Base-by-base conservation (phyloP, 1,139 yeast genomes). In the Entelexis sorbosivorans region DNA sequence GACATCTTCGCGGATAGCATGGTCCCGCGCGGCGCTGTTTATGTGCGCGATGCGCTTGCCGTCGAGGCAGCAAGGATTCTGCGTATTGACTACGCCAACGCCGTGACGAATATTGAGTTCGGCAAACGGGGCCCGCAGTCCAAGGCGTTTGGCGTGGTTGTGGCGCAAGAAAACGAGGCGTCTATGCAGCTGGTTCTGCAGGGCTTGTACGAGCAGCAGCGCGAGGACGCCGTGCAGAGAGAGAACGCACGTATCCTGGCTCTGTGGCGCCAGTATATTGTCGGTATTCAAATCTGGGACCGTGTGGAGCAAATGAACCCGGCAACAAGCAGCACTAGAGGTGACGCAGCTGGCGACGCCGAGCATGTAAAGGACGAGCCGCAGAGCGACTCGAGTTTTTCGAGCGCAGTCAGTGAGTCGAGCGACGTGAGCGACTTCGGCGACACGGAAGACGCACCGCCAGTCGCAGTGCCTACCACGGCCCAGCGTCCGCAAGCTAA, bases 101-200 rank as follows among this genome's bases (percentile, higher is more conserved):
- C 96, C 0, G 87, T 89, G 4, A 80, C 82, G 4, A 88, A 93
- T 0, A 89, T 93, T 68, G 91, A 85, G 53, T 91, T 85, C 65
- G 52, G 57, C 3, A 55, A 57, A 2, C 54, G 56, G 1, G 57
- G 58, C 1, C 54, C 57, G 3, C 78, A 78, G 20, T 94, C 95
- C 0, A 71, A 73, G 52, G 77, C 81, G 49, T 80, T 82, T 3
- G 98, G 98, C 1, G 75, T 88, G 28, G 82, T 91, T 2, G 79
- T 89, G 10, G 81, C 83, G 3, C 61, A 63, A 32, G 81, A 81
- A 59, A 78, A 69, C 58, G 70, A 71, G 55, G 94, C 84, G 39
- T 95, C 95, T 0, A 72, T 88, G 35, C 62, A 69, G 28, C 69
- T 73, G 0, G 79, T 82, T 0, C 71, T 81, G 44, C 76, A 76